phyloP scores from a whole-genome alignment of 345 rosid genomes.

The Heritiera littoralis region DNA sequence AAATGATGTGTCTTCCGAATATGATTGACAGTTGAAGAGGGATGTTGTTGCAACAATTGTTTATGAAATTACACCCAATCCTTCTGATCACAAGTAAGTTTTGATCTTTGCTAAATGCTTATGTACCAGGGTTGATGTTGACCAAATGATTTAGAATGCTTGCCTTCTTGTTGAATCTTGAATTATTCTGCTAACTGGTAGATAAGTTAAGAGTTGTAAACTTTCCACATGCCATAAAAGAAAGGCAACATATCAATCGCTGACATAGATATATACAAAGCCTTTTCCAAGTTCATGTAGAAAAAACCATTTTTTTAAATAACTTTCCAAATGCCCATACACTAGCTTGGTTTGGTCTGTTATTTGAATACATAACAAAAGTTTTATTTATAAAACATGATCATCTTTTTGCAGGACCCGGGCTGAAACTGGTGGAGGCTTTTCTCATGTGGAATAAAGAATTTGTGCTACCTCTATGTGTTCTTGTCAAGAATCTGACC shows the following conservation, averaged over 20 bases:
- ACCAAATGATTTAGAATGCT: neutral
- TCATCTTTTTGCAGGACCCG: slow-evolving; percentile 53
- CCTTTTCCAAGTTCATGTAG: neutral
- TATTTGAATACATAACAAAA: neutral
- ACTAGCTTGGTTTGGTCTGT: neutral
- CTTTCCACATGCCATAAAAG: neutral
- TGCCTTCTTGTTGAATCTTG: neutral
- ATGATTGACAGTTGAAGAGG: slow-evolving; percentile 69
- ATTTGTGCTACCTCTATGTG: neutral
- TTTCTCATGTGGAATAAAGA: slow-evolving; percentile 58
- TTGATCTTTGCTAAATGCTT: neutral
- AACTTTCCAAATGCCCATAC: neutral
- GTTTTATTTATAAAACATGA: neutral
- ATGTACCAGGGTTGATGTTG: neutral
- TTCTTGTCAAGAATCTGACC: neutral
- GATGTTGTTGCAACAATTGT: slow-evolving; percentile 89
- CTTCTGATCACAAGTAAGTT: slow-evolving; percentile 96
- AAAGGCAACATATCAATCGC: neutral
- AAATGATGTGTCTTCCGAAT: slow-evolving; percentile 13
- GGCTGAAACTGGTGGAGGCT: slow-evolving; percentile 61
- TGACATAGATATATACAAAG: neutral
- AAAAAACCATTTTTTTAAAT: neutral
- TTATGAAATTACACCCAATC: slow-evolving; percentile 90
- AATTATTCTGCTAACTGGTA: neutral
- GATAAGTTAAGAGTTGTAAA: neutral